A percentile compares a stretch with the other conserved stretches of the same genome.
Evolutionary conservation across 805 yeast genomes (phyloP).

Genomic region (Ogataea ganodermae): DNA sequence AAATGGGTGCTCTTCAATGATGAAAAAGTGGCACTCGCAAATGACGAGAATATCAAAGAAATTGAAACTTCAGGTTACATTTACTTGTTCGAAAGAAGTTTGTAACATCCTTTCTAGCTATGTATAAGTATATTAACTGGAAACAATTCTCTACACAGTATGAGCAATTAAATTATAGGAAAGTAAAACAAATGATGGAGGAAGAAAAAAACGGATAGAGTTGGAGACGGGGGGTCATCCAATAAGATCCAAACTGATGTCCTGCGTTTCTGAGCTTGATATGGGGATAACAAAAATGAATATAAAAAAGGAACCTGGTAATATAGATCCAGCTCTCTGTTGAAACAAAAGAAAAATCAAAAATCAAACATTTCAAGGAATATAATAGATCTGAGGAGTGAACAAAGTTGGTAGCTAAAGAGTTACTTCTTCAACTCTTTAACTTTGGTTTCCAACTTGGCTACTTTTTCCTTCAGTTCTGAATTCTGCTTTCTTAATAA

Average conservation of each 20-base stretch:
- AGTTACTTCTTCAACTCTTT: constrained; percentile 20
- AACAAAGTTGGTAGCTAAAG: neutral
- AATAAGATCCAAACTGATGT: neutral
- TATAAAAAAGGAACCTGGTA: too few species aligned
- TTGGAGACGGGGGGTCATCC: neutral
- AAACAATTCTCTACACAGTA: constrained; percentile 2
- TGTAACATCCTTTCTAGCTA: constrained; percentile 8
- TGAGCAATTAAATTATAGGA: constrained; percentile 8
- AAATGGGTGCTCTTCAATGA: constrained; percentile 85
- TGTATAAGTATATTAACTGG: constrained; percentile 9
- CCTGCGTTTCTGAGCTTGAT: neutral
- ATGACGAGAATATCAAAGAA: constrained; percentile 44
- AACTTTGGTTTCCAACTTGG: constrained; percentile 32
- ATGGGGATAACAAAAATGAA: too few species aligned
- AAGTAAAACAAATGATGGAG: constrained; percentile 1
- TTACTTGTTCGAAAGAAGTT: constrained; percentile 40
- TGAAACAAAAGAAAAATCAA: neutral
- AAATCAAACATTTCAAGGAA: too few species aligned
- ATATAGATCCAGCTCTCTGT: too few species aligned
- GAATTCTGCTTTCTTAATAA: constrained; percentile 53
- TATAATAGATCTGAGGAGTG: constrained; percentile 1
- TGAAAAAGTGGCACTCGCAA: constrained; percentile 75
- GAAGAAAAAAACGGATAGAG: neutral
- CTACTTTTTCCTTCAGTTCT: constrained; percentile 43
- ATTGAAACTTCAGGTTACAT: constrained; percentile 50